Conservation (phyloP, 805 yeast genomes). For the Kuraishia hungarica region DNA sequence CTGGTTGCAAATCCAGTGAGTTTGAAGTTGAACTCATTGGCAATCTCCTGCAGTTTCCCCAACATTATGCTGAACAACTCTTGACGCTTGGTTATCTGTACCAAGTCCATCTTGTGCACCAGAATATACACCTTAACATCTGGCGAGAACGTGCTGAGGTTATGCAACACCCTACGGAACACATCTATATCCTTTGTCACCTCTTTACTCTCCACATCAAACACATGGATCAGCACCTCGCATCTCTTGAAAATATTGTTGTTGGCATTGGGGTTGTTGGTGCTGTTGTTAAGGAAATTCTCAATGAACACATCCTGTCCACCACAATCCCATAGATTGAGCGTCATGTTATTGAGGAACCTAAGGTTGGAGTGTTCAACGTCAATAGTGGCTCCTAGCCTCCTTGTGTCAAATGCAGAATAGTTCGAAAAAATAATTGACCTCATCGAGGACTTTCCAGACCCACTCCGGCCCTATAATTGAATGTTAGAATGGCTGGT, state of each 20-base stretch:
- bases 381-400: slow-evolving; percentile 95
- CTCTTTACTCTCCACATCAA: slow-evolving; percentile 90
- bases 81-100: slow-evolving; percentile 76
- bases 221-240: slow-evolving; percentile 91
- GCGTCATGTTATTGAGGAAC: slow-evolving; percentile 89
- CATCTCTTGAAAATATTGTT: slow-evolving; percentile 94
- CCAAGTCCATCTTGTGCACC: slow-evolving; percentile 93
- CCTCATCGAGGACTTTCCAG: slow-evolving; percentile 97
- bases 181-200: slow-evolving; percentile 91
- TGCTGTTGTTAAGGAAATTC: slow-evolving; percentile 44
- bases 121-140: slow-evolving; percentile 86
- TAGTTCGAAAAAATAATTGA: slow-evolving; percentile 93
- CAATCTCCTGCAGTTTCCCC: slow-evolving; percentile 68
- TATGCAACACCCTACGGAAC: slow-evolving; percentile 74
- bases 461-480: slow-evolving; percentile 83
- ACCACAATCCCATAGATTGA: slow-evolving; percentile 97
- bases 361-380: slow-evolving; percentile 96
- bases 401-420: slow-evolving; percentile 91
- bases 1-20: slow-evolving; percentile 88
- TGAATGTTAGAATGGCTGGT: background rate
- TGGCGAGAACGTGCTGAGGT: slow-evolving; percentile 78
- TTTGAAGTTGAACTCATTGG: slow-evolving; percentile 55
- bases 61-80: slow-evolving; percentile 81
- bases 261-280: slow-evolving; percentile 52
- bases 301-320: slow-evolving; percentile 97